A percentile compares a stretch with the other conserved stretches of the same genome.
These are phyloP conservation scores for Eimeria nieschulzi DNA, from an alignment of 169 alveolate species.

Conservation along the genomic window DNA sequence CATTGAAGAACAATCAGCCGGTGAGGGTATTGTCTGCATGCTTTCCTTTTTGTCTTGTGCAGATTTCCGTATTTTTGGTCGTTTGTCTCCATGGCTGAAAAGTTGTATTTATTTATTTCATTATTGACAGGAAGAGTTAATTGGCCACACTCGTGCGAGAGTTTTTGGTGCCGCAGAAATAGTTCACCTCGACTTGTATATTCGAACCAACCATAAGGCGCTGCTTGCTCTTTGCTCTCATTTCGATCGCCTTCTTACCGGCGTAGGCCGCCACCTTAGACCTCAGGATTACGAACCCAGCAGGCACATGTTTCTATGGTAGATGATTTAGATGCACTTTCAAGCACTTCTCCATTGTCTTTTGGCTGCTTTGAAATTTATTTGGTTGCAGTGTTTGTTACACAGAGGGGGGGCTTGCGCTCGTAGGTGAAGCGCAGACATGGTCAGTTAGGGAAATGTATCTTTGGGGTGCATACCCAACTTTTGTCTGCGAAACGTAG, in stretches of 20 bases:
- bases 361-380: too few species aligned
- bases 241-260: slow-evolving; percentile 63
- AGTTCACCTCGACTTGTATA: slow-evolving; percentile 56
- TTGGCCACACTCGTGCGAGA: too few species aligned
- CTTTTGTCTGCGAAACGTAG: neutral
- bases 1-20: slow-evolving; percentile 67
- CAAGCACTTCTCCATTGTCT: too few species aligned
- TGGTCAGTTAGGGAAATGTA: too few species aligned
- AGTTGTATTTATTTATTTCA: too few species aligned
- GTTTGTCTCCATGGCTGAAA: neutral
- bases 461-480: neutral
- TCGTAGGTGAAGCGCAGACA: too few species aligned
- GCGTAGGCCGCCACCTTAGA: neutral
- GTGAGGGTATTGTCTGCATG: neutral
- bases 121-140: too few species aligned
- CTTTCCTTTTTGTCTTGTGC: neutral
- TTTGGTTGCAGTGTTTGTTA: too few species aligned
- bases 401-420: too few species aligned
- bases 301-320: neutral
- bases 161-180: slow-evolving; percentile 39
- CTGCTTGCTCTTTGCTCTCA: slow-evolving; percentile 54
- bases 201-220: slow-evolving; percentile 65
- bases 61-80: neutral
- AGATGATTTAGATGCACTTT: too few species aligned
- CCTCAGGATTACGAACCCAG: neutral